These are phyloP conservation scores for Barbarea vulgaris DNA, from an alignment of 345 rosid species.

Conservation along the genomic window DNA sequence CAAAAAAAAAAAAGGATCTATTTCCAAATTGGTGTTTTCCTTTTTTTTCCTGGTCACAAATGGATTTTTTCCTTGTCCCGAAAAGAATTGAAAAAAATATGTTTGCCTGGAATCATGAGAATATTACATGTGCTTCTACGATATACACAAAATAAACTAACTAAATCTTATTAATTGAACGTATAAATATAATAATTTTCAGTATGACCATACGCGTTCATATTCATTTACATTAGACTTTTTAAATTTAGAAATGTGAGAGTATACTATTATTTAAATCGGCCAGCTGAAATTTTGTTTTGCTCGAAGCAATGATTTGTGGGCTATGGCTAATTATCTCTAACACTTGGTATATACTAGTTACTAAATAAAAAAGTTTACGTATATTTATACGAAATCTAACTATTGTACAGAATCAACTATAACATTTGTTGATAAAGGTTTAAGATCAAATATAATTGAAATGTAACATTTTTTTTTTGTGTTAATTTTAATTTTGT, in stretches of 20 bases:
- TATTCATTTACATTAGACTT: neutral
- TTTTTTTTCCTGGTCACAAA: neutral
- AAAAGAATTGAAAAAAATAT: neutral
- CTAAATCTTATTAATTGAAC: neutral
- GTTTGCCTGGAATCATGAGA: neutral
- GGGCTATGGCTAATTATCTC: conserved; percentile 9
- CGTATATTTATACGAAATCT: neutral
- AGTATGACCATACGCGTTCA: neutral
- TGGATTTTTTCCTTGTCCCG: neutral
- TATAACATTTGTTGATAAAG: too few relatives aligned
- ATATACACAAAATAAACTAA: neutral
- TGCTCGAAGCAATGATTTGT: conserved; percentile 18
- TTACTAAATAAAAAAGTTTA: neutral
- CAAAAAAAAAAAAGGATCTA: too few relatives aligned
- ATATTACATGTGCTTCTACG: neutral
- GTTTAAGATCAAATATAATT: too few relatives aligned
- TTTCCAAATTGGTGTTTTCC: neutral
- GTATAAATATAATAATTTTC: neutral
- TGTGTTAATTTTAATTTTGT: conserved; percentile 1
- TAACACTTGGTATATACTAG: neutral
- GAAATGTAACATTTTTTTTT: too few relatives aligned
- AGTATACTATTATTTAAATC: neutral
- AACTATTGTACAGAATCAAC: neutral
- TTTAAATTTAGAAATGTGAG: neutral
- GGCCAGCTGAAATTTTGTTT: conserved; percentile 23